Percentiles rank a stretch among this genome's conserved stretches.
Evolutionary conservation across 2,329 filamentous ascomycete genomes (phyloP).

Genomic region (Tolypocladium cylindrosporum): DNA sequence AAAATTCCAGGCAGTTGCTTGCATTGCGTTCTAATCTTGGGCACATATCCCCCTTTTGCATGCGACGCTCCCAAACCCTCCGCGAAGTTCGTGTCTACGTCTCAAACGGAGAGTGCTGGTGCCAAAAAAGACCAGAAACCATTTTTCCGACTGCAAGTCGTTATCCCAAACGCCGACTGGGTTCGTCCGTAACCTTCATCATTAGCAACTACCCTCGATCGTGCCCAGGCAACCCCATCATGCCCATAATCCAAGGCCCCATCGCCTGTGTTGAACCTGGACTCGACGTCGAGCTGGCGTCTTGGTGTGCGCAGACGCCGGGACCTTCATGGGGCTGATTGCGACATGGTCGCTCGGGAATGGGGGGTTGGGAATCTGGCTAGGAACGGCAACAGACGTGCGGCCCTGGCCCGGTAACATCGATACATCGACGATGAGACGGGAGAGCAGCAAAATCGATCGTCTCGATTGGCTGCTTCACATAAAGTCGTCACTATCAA

Average conservation of each 20-base stretch:
- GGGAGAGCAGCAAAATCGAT: not conserved
- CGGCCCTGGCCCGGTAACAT: not conserved
- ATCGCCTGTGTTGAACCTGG: not conserved
- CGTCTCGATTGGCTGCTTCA: slow-evolving; percentile 30
- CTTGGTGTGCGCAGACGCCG: not conserved
- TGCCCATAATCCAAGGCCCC: not conserved
- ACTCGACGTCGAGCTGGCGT: not conserved
- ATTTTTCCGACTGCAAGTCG: not conserved
- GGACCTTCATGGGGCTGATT: not conserved
- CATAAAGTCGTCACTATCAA: slow-evolving; percentile 59
- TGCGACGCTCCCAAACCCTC: not conserved
- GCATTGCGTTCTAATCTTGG: not conserved
- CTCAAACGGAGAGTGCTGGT: not conserved
- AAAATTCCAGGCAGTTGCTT: not conserved
- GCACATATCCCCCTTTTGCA: not conserved
- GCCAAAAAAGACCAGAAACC: not conserved
- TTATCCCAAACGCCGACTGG: not conserved
- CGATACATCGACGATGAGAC: not conserved
- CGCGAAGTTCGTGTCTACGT: not conserved
- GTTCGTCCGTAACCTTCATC: not conserved
- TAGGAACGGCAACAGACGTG: not conserved
- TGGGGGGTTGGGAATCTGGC: not conserved
- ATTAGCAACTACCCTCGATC: not conserved
- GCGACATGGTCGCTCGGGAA: not conserved
- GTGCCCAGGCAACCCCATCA: not conserved